Evolutionary conservation across 2,329 filamentous ascomycete species (phyloP), one percentile per base, ranked within the genome.

Genomic region (Epichloe coenophiala): DNA sequence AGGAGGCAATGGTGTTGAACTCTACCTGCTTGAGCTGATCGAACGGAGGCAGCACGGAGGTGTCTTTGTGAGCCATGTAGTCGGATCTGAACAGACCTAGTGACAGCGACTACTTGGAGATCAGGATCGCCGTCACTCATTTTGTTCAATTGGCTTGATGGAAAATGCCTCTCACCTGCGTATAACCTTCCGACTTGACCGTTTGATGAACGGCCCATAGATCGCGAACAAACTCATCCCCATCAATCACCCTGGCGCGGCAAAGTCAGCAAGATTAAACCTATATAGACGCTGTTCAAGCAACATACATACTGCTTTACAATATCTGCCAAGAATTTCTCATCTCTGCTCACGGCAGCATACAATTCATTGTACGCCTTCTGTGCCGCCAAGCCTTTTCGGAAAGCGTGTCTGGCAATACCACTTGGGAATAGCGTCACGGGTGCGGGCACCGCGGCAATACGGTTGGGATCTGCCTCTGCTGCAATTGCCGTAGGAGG

Each of bases 1-100:
- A 97, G 1, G 91, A 88, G 2, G 93, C 90, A 56, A 98, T 98
- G n/a, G 93, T 98, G 71, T 98, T 98, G 73, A 98, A 98, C 63
- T 98, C 93, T 52, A 98, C 91, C 67, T 98, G 93, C 66, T 95
- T 95, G 59, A 95, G 78, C 43, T 84, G 80, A 1, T 84, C 75
- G 7, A 67, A 67, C 7, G 71, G 60, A 42, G 72, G 64, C 11
- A 71, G 63, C 6, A 70, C 66, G 3, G 76, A 67, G 1, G 72
- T 65, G 57, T 85, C 79, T 55, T 86, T 75, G 59, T 98, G 89
- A 4, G 95, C 83, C 87, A 98, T 95, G 68, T 98, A 98, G 65
- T 98, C 93, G 3, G 93, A 98, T 45, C 93, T 79, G 65, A 96
- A 98, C 1, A 98, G 76, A 1, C 93, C 93, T 3, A 98, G 75